Evolutionary conservation across 805 yeast genomes (phyloP).

Genomic region (Brettanomyces naardenensis): DNA sequence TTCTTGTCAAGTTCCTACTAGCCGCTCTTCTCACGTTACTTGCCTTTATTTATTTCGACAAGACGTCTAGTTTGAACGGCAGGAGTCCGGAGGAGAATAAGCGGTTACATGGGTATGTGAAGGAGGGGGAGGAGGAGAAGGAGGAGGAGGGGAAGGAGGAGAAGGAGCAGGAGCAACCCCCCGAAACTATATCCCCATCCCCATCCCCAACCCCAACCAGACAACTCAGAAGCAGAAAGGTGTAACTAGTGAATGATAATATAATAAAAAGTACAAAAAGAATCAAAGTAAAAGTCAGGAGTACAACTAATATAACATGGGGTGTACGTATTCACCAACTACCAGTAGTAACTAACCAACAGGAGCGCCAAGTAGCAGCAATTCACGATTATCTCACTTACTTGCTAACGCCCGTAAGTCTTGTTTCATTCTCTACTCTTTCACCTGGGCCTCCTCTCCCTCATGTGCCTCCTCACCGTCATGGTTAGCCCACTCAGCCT

Average conservation of each 20-base stretch:
- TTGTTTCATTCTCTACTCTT: no score
- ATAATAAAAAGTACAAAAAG: not conserved
- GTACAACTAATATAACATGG: not conserved
- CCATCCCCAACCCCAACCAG: no score
- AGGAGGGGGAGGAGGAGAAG: slow-evolving; percentile 3
- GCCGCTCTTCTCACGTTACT: slow-evolving; percentile 15
- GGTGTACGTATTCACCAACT: no score
- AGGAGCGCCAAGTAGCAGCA: no score
- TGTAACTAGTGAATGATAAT: not conserved
- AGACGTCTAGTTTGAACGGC: slow-evolving; percentile 13
- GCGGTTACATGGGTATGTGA: slow-evolving; percentile 3
- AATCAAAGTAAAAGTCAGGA: not conserved
- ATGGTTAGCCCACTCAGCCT: slow-evolving; percentile 10
- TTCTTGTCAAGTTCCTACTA: slow-evolving; percentile 17
- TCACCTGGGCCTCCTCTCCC: slow-evolving; percentile 1
- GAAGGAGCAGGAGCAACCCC: not conserved
- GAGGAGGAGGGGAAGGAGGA: slow-evolving; percentile 2
- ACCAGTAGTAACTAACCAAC: no score
- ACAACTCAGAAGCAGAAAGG: not conserved
- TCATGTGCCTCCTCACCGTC: slow-evolving; percentile 3
- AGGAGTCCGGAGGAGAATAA: slow-evolving; percentile 16
- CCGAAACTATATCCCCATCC: no score
- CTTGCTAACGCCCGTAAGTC: no score
- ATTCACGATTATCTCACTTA: no score
- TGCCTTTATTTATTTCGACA: slow-evolving; percentile 19